Evolutionary conservation across 2,329 filamentous ascomycete genomes (phyloP).

Genomic region (Aureobasidium sp.): DNA sequence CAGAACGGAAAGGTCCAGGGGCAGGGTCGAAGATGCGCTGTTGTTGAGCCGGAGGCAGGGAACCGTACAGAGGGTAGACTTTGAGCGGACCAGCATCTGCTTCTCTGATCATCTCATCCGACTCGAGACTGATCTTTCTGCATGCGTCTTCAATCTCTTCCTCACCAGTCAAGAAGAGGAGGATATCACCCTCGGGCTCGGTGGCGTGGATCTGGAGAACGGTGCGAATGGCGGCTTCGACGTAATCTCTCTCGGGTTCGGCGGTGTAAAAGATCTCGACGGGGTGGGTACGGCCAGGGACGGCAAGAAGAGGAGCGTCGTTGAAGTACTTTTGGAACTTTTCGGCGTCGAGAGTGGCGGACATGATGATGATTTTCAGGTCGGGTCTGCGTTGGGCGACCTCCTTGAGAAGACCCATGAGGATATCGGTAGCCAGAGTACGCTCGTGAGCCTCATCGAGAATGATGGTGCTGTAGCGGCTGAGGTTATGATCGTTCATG

Average conservation of each 20-base stretch:
- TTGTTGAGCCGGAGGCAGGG: constrained; percentile 83
- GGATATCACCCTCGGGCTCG: constrained; percentile 83
- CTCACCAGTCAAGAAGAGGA: constrained; percentile 93
- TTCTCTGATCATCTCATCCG: constrained; percentile 84
- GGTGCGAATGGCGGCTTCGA: constrained; percentile 88
- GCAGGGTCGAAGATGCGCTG: constrained; percentile 92
- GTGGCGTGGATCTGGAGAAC: constrained; percentile 94
- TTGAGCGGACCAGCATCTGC: constrained; percentile 82
- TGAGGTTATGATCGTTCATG: constrained; percentile 89
- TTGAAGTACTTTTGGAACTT: constrained; percentile 98
- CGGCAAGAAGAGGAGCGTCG: constrained; percentile 83
- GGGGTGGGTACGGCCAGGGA: constrained; percentile 88
- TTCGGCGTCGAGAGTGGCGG: constrained; percentile 89
- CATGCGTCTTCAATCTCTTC: constrained; percentile 97
- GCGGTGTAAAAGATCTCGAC: constrained; percentile 99
- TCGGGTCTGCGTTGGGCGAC: constrained; percentile 73
- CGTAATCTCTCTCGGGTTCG: constrained; percentile 91
- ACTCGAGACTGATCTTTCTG: constrained; percentile 82
- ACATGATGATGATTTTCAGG: constrained; percentile 98
- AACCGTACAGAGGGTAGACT: constrained; percentile 90
- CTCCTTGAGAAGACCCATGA: constrained; percentile 94
- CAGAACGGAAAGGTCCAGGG: constrained; percentile 60
- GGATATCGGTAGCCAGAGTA: constrained; percentile 90
- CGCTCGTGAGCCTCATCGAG: constrained; percentile 97
- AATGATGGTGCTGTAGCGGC: constrained; percentile 93